These are phyloP conservation scores for Cryptomeria japonica DNA, from an alignment of 75 land plant genomes.

Conservation along the genomic window DNA sequence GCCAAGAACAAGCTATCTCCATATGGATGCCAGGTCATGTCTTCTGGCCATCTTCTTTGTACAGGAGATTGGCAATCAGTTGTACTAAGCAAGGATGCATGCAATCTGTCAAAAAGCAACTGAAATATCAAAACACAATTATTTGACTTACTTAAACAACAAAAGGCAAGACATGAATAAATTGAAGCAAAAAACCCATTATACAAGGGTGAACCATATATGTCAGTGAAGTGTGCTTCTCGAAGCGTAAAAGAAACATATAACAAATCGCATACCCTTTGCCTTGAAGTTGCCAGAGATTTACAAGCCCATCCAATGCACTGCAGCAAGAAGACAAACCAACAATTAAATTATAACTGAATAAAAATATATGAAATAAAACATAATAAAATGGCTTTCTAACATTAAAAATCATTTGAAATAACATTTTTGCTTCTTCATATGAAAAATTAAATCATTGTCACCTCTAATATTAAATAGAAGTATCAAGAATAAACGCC, in stretches of 20 bases:
- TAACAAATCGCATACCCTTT: constrained; percentile 39
- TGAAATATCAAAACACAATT: neutral
- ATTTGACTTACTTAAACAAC: neutral
- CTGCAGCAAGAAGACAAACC: constrained; percentile 21
- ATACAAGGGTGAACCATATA: neutral
- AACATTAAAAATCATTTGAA: neutral
- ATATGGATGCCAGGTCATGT: constrained; percentile 85
- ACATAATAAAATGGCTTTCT: neutral
- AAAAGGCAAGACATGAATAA: neutral
- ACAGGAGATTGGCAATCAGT: constrained; percentile 65
- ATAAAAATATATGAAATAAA: neutral
- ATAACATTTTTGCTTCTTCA: neutral
- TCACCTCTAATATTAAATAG: neutral
- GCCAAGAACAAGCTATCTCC: constrained; percentile 67
- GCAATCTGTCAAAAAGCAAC: constrained; percentile 32
- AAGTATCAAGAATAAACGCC: neutral
- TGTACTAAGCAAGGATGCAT: constrained; percentile 44
- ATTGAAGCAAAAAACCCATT: neutral
- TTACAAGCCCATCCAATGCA: constrained; percentile 74
- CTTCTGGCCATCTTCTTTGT: constrained; percentile 88
- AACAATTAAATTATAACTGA: neutral
- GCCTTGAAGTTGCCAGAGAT: constrained; percentile 58
- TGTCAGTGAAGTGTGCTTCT: neutral
- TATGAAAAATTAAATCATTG: neutral
- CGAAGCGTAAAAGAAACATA: neutral